phyloP scores from a whole-genome alignment of 139 green algal genomes.

The Coelastrella sp. region DNA sequence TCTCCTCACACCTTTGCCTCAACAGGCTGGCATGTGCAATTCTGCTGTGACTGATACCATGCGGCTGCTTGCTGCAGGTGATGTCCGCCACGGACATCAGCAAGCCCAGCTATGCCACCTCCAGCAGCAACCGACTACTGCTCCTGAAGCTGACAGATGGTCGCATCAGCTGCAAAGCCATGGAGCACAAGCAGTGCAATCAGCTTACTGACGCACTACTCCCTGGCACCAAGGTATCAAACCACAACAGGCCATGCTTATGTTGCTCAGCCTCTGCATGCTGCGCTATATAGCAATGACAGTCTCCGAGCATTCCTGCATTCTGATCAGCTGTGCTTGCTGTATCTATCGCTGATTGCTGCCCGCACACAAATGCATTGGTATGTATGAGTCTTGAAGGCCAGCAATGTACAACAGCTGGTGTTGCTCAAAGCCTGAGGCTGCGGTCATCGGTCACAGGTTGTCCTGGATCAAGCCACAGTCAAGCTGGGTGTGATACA shows the following conservation, averaged over 20 bases:
- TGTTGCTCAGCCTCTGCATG: too few relatives aligned
- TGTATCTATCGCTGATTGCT: too few relatives aligned
- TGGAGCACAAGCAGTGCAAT: slow-evolving; percentile 43
- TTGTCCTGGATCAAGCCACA: slow-evolving; percentile 18
- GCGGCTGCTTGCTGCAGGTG: neutral
- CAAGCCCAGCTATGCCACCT: slow-evolving; percentile 45
- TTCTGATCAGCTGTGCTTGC: too few relatives aligned
- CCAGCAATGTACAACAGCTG: too few relatives aligned
- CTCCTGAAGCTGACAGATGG: slow-evolving; percentile 56
- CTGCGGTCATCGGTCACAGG: neutral
- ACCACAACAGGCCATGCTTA: neutral
- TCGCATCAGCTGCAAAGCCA: slow-evolving; percentile 39
- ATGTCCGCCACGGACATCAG: slow-evolving; percentile 44
- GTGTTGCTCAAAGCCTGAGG: too few relatives aligned
- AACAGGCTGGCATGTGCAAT: neutral
- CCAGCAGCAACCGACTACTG: slow-evolving; percentile 18
- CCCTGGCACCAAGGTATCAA: slow-evolving; percentile 56
- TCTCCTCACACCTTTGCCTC: neutral
- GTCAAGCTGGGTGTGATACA: slow-evolving; percentile 20
- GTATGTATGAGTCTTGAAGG: too few relatives aligned
- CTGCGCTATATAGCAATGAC: too few relatives aligned
- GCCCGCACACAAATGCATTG: too few relatives aligned
- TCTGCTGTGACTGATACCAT: neutral
- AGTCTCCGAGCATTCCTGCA: too few relatives aligned
- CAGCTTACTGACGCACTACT: slow-evolving; percentile 48